Percentiles rank a stretch among this genome's conserved stretches.
Conservation (phyloP, 228 moss, liverwort and hornwort genomes). For the Sphagnum magellanicum region DNA sequence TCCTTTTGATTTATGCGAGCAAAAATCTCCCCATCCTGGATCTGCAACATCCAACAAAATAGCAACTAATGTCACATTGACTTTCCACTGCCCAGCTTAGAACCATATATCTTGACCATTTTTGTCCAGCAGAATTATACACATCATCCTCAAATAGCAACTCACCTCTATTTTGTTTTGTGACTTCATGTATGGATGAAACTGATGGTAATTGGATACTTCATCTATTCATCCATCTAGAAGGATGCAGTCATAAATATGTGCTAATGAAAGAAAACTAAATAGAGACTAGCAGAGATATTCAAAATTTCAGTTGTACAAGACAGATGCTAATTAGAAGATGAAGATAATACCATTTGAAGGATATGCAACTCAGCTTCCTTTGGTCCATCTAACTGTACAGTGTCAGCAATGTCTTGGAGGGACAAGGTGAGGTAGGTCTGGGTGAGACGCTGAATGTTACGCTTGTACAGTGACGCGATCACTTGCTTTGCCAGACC, state of each 20-base stretch:
- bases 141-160: no score
- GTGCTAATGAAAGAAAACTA: neutral
- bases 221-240: no score
- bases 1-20: conserved; percentile 98
- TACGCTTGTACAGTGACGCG: conserved; percentile 90
- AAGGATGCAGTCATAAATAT: no score
- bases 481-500: conserved; percentile 98
- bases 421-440: conserved; percentile 95
- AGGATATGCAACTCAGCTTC: conserved; percentile 96
- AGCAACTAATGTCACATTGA: neutral
- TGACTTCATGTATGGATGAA: no score
- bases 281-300: neutral
- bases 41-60: conserved; percentile 34
- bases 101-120: no score
- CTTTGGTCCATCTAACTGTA: conserved; percentile 86
- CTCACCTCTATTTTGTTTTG: no score
- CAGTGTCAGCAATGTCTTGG: conserved; percentile 95
- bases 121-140: no score
- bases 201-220: no score
- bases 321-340: neutral
- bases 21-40: conserved; percentile 95
- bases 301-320: no score
- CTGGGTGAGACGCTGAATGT: conserved; percentile 98
- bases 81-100: no score
- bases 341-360: conserved; percentile 58